Evolutionary conservation across 495 filamentous ascomycete species (phyloP), one percentile per base, ranked within the genome.

Genomic region (Neurospora sp.): DNA sequence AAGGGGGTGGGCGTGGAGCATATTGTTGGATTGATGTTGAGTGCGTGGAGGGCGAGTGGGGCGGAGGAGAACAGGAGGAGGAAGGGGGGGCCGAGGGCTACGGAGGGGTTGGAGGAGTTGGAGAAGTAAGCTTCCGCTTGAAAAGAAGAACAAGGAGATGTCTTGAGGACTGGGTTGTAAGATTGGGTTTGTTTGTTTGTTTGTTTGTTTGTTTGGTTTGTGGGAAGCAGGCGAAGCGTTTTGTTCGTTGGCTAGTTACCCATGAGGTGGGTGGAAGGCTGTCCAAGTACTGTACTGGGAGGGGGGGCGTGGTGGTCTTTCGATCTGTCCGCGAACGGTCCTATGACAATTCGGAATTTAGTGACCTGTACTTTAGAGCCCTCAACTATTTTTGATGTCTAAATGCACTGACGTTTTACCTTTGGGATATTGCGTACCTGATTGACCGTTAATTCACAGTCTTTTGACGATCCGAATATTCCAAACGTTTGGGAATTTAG

Each of bases 21-120:
- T 82, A 97, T 99, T 80, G 90, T 97, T 18, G 89, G 91, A 40
- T 83, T 98, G 84, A 92, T 99, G 70, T 59, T 97, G 74, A 96
- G 93, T 80, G 94, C 96, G 40, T 99, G 95, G 95, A 95, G 88
- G 85, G 89, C 87, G 9, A 93, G 91, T 78, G 94, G 95, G 40
- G 94, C 94, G 35, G 87, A 87, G 82, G 85, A 85, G 78, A 87
- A 86, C 10, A 86, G 85, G 40, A 85, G 80, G 77, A 81, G 82
- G 41, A 83, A 81, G 3, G 87, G 88, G 12, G 87, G 85, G 0
- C 86, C 86, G 68, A 84, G 79, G 74, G 74, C 82, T 40, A 88
- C 86, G 9, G 83, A 79, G 42, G 86, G 87, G 14, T 71, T 87
- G 70, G 83, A 86, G 68, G 76, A 71, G n/a, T 74, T 84, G 53